Percentiles rank a stretch among this genome's conserved stretches.
These are phyloP conservation scores for Hibiscus syriacus DNA, from an alignment of 345 rosid genomes.

Conservation along the genomic window DNA sequence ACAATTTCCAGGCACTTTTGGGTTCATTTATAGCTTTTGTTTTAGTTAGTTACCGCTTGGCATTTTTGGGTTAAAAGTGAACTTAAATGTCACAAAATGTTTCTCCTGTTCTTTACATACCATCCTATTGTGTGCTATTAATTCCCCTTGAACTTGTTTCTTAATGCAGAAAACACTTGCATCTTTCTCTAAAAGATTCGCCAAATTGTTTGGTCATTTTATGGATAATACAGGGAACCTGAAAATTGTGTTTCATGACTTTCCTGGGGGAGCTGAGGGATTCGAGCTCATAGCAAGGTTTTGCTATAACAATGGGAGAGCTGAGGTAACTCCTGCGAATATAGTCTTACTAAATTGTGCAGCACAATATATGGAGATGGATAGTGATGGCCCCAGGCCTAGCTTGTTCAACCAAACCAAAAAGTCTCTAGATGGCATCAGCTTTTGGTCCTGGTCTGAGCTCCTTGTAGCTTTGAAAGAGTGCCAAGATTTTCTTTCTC, in stretches of 20 bases:
- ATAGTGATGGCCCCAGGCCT: not conserved
- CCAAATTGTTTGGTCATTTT: slow-evolving; percentile 21
- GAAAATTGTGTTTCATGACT: slow-evolving; percentile 42
- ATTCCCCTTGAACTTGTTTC: not conserved
- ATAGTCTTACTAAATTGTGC: slow-evolving; percentile 27
- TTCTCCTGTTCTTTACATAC: no score
- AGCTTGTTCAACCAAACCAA: slow-evolving; percentile 25
- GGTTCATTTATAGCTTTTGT: slow-evolving; percentile 15
- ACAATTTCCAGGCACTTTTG: slow-evolving; percentile 1
- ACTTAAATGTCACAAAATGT: not conserved
- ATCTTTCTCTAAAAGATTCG: slow-evolving; percentile 33
- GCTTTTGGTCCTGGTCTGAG: slow-evolving; percentile 51
- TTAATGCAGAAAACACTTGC: slow-evolving; percentile 29
- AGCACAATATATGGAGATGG: slow-evolving; percentile 45
- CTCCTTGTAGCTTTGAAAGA: slow-evolving; percentile 36
- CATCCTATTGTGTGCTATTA: not conserved
- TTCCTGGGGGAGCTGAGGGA: slow-evolving; percentile 51
- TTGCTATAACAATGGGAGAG: slow-evolving; percentile 37
- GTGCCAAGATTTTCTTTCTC: slow-evolving; percentile 31
- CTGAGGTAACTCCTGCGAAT: slow-evolving; percentile 30
- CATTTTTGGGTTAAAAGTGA: not conserved
- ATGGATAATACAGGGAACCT: slow-evolving; percentile 10
- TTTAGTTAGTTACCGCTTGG: slow-evolving; percentile 1
- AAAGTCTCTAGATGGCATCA: slow-evolving; percentile 29
- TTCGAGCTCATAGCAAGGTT: slow-evolving; percentile 51